A percentile compares a stretch with the other conserved stretches of the same genome.
Evolutionary conservation across 2,329 filamentous ascomycete species (phyloP).

Genomic region (Colletotrichum echinochloae): DNA sequence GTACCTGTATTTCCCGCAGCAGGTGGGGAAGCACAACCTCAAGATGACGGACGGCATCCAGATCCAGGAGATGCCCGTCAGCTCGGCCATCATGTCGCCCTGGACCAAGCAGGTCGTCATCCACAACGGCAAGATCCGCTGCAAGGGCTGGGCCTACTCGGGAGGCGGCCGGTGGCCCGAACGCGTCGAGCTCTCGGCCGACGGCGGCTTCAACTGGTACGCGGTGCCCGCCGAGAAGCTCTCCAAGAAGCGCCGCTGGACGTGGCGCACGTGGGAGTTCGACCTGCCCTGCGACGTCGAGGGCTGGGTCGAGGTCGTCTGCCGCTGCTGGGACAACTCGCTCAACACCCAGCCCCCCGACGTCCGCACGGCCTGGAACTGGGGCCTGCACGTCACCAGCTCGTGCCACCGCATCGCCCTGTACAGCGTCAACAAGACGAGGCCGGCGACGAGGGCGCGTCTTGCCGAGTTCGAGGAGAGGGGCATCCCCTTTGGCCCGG

Average conservation of each 20-base stretch:
- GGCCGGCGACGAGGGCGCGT: constrained; percentile 59
- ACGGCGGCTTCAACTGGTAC: constrained; percentile 75
- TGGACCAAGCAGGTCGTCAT: constrained; percentile 70
- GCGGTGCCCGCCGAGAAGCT: constrained; percentile 64
- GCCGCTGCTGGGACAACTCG: constrained; percentile 71
- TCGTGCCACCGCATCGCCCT: constrained; percentile 70
- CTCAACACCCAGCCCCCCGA: constrained; percentile 70
- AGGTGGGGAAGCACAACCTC: constrained; percentile 76
- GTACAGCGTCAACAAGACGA: constrained; percentile 71
- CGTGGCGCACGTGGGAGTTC: constrained; percentile 74
- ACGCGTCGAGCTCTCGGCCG: constrained; percentile 71
- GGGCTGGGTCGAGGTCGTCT: constrained; percentile 70
- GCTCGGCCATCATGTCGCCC: constrained; percentile 74
- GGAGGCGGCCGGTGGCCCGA: constrained; percentile 71
- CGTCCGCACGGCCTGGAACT: constrained; percentile 71
- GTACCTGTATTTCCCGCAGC: constrained; percentile 76
- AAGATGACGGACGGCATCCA: constrained; percentile 70
- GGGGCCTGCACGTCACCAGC: constrained; percentile 74
- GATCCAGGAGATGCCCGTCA: constrained; percentile 80
- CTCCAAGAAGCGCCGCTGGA: constrained; percentile 70
- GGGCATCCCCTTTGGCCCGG: constrained; percentile 61
- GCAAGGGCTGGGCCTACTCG: constrained; percentile 70
- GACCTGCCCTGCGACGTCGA: constrained; percentile 72
- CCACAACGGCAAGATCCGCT: constrained; percentile 68
- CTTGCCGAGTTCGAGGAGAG: constrained; percentile 64